phyloP scores from a whole-genome alignment of 139 green algal species.

The Chlorella sp. region DNA sequence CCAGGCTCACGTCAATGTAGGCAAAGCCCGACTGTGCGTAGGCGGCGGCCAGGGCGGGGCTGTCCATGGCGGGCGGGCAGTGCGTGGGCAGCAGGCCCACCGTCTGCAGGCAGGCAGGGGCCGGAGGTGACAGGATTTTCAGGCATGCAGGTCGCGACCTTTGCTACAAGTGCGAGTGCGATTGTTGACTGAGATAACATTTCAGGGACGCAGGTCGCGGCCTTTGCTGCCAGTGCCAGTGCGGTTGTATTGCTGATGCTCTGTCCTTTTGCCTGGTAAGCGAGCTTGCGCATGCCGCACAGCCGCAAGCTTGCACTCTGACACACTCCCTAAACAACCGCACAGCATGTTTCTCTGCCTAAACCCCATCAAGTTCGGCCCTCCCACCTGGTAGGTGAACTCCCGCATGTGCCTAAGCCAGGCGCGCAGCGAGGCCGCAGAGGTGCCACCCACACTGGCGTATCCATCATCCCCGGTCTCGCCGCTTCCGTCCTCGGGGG shows the following conservation, averaged over 20 bases:
- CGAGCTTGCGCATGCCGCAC: conserved; percentile 50
- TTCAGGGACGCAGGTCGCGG: too few relatives aligned
- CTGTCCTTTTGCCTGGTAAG: conserved; percentile 38
- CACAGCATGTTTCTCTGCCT: too few relatives aligned
- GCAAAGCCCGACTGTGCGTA: conserved; percentile 18
- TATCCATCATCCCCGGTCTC: conserved; percentile 51
- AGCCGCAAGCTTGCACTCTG: conserved; percentile 30
- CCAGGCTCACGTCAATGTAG: conserved; percentile 31
- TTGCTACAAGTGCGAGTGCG: too few relatives aligned
- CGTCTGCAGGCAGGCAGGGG: conserved; percentile 8
- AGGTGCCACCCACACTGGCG: conserved; percentile 47
- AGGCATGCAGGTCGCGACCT: too few relatives aligned
- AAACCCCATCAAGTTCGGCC: too few relatives aligned
- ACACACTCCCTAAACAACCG: neutral
- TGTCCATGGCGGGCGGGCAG: conserved; percentile 27
- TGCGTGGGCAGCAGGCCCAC: conserved; percentile 47
- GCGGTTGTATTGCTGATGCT: too few relatives aligned
- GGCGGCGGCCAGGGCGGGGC: neutral
- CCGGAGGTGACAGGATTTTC: neutral
- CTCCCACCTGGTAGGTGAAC: conserved; percentile 46
- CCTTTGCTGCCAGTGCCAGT: too few relatives aligned
- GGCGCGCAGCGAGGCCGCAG: conserved; percentile 40
- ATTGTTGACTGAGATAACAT: too few relatives aligned
- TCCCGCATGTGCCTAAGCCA: conserved; percentile 60
- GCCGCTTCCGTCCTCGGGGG: neutral